Evolutionary conservation across 257 asterid genomes (phyloP), one percentile per base, ranked within the genome.

Genomic region (Gynochthodes officinalis): DNA sequence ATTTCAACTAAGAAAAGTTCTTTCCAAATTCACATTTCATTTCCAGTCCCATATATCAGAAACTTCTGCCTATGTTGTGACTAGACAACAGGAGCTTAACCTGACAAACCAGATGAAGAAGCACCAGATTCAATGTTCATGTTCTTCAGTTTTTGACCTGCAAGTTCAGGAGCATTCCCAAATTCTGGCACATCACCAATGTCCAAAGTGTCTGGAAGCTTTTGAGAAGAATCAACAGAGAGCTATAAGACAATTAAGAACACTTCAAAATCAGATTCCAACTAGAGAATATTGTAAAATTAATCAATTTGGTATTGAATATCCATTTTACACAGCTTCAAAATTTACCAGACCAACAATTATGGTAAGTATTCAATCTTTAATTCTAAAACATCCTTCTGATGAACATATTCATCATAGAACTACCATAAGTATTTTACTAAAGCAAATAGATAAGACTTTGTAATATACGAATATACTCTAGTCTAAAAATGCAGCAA

Each of bases 141-240:
- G n/a, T 73, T 70, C 86, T 79, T 80, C 64, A 72, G 76, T 64
- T 77, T 80, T 71, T 67, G 82, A 4, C 82, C 72, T 53, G 80
- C 30, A 32, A 58, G 30, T 61, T 76, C 79, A 14, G 64, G 44
- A 21, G 77, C 65, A 32, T 71, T 59, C 28, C 81, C 82, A 9
- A 76, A 61, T 69, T 87, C 97, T 14, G 95, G 84, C 79, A 89
- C 95, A 33, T 93, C 98, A 19, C 96, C 97, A 27, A 93, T 90
- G 86, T 93, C 95, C 79, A 90, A 79, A 48, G 87, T 77, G 62
- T 90, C 96, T 0, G 97, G 98, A 73, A 93, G 97, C 88, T 81
- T 87, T 73, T 85, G 82, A 21, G 82, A 77, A 60, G 80, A 76
- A 76, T 85, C 97, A 65, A 69, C 80, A 30, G 84, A 23, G 59